A percentile compares a stretch with the other conserved stretches of the same genome.
phyloP scores from a whole-genome alignment of 176 grass and related monocot genomes.

The Thinopyrum elongatum region DNA sequence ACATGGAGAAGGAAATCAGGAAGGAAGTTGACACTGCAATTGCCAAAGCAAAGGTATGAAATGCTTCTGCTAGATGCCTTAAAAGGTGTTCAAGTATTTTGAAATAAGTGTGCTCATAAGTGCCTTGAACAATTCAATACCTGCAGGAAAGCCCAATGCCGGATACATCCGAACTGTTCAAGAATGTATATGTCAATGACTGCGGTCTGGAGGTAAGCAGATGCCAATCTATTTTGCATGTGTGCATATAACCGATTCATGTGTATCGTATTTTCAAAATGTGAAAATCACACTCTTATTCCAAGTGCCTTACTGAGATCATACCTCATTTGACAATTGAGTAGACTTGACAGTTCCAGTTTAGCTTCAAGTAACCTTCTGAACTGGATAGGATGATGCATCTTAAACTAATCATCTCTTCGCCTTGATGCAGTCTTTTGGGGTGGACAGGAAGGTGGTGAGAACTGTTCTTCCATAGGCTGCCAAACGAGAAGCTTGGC shows the following conservation, averaged over 20 bases:
- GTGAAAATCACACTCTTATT: not conserved
- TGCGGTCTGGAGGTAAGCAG: constrained; percentile 73
- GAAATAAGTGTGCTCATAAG: constrained; percentile 7
- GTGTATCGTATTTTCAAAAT: not conserved
- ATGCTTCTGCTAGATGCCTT: not conserved
- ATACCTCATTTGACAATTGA: not conserved
- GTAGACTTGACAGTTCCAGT: not conserved
- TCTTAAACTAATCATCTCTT: not conserved
- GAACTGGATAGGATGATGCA: not conserved
- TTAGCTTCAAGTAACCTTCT: not conserved
- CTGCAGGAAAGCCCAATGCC: constrained; percentile 80
- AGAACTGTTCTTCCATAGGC: constrained; percentile 73
- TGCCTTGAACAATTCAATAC: constrained; percentile 3
- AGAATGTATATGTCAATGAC: constrained; percentile 76
- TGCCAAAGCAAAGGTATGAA: constrained; percentile 76
- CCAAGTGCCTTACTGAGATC: not conserved
- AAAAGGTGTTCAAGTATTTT: not conserved
- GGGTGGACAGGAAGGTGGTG: constrained; percentile 81
- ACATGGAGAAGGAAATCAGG: constrained; percentile 79
- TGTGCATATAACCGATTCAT: not conserved
- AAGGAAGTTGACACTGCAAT: constrained; percentile 84
- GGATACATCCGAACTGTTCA: constrained; percentile 79
- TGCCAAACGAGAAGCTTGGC: not conserved
- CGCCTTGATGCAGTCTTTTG: constrained; percentile 56
- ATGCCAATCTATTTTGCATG: not conserved